Percentiles rank a stretch among this genome's conserved stretches.
These are phyloP conservation scores for Phialocephala subalpina DNA, from an alignment of 2,329 filamentous ascomycete species.

Conservation along the genomic window DNA sequence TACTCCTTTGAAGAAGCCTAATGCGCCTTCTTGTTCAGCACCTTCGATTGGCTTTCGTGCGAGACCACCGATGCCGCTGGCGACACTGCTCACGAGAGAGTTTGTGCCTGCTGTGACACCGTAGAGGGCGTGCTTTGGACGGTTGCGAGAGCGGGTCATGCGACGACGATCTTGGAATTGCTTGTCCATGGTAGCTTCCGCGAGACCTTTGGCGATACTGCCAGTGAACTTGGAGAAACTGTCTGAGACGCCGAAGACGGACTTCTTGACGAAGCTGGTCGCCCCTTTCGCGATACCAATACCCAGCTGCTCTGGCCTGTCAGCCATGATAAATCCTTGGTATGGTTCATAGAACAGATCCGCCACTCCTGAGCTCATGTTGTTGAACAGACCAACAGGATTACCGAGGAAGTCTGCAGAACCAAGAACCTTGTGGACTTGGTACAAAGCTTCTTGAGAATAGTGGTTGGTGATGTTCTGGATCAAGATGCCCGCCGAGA, in stretches of 20 bases:
- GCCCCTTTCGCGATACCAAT: slow-evolving; percentile 96
- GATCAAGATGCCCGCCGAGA: slow-evolving; percentile 84
- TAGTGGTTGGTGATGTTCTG: slow-evolving; percentile 94
- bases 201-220: slow-evolving; percentile 94
- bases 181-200: slow-evolving; percentile 95
- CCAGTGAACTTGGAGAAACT: slow-evolving; percentile 98
- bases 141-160: slow-evolving; percentile 90
- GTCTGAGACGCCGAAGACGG: slow-evolving; percentile 95
- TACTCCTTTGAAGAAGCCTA: slow-evolving; percentile 97
- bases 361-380: slow-evolving; percentile 93
- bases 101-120: slow-evolving; percentile 96
- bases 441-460: slow-evolving; percentile 93
- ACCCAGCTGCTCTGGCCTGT: slow-evolving; percentile 93
- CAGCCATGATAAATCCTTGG: slow-evolving; percentile 95
- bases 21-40: slow-evolving; percentile 91
- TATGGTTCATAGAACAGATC: slow-evolving; percentile 99
- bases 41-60: slow-evolving; percentile 94
- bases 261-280: slow-evolving; percentile 97
- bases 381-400: slow-evolving; percentile 97
- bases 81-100: slow-evolving; percentile 90
- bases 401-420: slow-evolving; percentile 98
- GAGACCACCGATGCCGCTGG: slow-evolving; percentile 91
- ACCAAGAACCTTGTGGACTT: slow-evolving; percentile 96
- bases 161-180: slow-evolving; percentile 97
- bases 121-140: slow-evolving; percentile 96